These are phyloP conservation scores for Parmelia sp. DNA, from an alignment of 495 filamentous ascomycete species.

Conservation along the genomic window DNA sequence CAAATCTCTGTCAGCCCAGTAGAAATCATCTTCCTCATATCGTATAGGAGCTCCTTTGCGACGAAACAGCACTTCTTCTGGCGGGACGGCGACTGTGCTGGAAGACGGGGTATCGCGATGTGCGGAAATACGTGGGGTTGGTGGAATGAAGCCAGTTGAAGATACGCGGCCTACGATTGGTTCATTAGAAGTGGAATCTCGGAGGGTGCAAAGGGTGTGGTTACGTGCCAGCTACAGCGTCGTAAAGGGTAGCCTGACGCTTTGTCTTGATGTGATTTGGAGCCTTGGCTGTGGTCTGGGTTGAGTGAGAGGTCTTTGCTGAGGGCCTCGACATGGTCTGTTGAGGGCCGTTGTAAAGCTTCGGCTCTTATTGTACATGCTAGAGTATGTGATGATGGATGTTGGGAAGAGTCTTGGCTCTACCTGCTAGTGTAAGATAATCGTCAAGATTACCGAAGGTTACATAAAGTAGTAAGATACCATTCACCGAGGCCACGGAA, in stretches of 20 bases:
- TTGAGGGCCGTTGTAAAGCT: background rate
- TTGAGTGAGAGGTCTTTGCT: background rate
- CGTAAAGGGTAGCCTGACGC: constrained; percentile 56
- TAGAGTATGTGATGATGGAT: no score
- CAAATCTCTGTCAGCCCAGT: constrained; percentile 54
- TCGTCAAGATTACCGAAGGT: no score
- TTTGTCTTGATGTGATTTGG: background rate
- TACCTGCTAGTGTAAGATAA: no score
- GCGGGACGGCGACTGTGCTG: constrained; percentile 48
- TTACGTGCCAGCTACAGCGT: constrained; percentile 66
- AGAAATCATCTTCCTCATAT: constrained; percentile 65
- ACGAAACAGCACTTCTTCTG: constrained; percentile 72
- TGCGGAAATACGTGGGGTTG: constrained; percentile 33
- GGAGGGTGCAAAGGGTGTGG: background rate
- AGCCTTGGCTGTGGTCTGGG: background rate
- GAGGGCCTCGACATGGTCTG: background rate
- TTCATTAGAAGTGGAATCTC: background rate
- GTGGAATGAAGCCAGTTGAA: constrained; percentile 38
- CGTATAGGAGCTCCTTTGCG: constrained; percentile 52
- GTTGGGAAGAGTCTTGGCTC: no score
- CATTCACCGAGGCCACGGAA: no score
- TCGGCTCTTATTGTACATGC: no score
- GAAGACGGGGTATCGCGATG: constrained; percentile 49
- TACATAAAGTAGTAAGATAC: no score
- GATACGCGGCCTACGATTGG: constrained; percentile 45